A percentile compares a stretch with the other conserved stretches of the same genome.
These are phyloP conservation scores for Ceratocystis diversiconidia DNA, from an alignment of 2,329 filamentous ascomycete species.

Conservation along the genomic window DNA sequence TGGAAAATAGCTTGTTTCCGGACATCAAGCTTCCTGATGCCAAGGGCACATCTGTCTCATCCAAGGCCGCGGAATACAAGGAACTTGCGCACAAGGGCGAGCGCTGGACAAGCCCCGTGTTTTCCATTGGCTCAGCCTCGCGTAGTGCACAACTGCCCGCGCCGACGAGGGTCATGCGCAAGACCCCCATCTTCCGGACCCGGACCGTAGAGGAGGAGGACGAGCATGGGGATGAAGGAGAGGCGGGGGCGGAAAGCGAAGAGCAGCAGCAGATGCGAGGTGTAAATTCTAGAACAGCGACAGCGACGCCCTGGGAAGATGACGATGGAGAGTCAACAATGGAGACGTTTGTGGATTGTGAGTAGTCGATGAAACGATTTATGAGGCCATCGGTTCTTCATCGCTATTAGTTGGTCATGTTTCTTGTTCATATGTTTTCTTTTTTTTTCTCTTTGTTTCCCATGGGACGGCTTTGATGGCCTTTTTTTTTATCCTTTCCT, in stretches of 20 bases:
- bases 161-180: slow-evolving; percentile 32
- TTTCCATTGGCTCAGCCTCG: slow-evolving; percentile 66
- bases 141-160: slow-evolving; percentile 58
- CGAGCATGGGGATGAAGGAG: background rate
- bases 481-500: slow-evolving; percentile 1
- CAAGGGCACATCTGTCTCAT: slow-evolving; percentile 45
- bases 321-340: slow-evolving; percentile 7
- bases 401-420: background rate
- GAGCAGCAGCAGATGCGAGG: background rate
- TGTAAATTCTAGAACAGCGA: background rate
- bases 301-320: background rate
- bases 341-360: slow-evolving; percentile 17
- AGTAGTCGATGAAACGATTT: slow-evolving; percentile 6
- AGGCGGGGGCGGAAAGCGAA: background rate
- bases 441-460: background rate
- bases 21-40: slow-evolving; percentile 63
- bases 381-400: slow-evolving; percentile 45
- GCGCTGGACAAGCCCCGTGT: slow-evolving; percentile 88
- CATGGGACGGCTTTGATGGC: background rate
- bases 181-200: background rate
- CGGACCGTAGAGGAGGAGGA: background rate
- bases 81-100: slow-evolving; percentile 78
- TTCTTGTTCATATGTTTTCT: background rate
- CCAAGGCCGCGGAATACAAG: slow-evolving; percentile 88
- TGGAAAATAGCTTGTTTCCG: slow-evolving; percentile 76